phyloP scores from a whole-genome alignment of 75 land plant genomes.

The Pinus taeda region DNA sequence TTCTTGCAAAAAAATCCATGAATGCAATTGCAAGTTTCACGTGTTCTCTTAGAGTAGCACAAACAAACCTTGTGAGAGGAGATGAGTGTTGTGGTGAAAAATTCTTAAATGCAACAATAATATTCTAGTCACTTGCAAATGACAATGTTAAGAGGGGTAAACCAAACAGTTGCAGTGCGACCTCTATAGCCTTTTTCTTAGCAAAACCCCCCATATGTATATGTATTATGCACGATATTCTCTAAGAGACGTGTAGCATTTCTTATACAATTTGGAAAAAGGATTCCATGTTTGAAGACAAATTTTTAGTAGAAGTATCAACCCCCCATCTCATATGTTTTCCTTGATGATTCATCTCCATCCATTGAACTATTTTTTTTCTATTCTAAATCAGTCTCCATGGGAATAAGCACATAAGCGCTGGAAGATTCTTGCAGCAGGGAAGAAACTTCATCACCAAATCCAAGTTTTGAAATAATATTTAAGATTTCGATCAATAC shows the following conservation, averaged over 20 bases:
- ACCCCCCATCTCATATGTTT: slow-evolving; percentile 23
- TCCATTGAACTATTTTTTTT: slow-evolving; percentile 18
- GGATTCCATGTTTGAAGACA: slow-evolving; percentile 1
- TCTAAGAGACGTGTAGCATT: slow-evolving; percentile 12
- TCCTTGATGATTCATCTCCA: slow-evolving; percentile 19
- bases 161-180: neutral
- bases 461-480: slow-evolving; percentile 58
- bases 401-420: slow-evolving; percentile 50
- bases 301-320: slow-evolving; percentile 35
- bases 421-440: slow-evolving; percentile 22
- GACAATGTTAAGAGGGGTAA: slow-evolving; percentile 43
- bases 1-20: too few species aligned
- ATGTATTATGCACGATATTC: slow-evolving; percentile 50
- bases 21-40: too few species aligned
- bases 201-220: too few species aligned
- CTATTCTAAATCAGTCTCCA: slow-evolving; percentile 83
- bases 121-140: too few species aligned
- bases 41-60: too few species aligned
- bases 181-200: slow-evolving; percentile 71
- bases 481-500: slow-evolving; percentile 81
- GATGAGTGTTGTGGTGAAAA: slow-evolving; percentile 74
- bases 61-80: too few species aligned
- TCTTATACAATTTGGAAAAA: too few species aligned
- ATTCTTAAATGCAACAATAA: too few species aligned
- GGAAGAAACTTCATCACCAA: slow-evolving; percentile 27